A percentile compares a stretch with the other conserved stretches of the same genome.
These are phyloP conservation scores for Microbotryum silenes-acaulis DNA, from an alignment of 1,284 basidiomycete genomes.

Conservation along the genomic window DNA sequence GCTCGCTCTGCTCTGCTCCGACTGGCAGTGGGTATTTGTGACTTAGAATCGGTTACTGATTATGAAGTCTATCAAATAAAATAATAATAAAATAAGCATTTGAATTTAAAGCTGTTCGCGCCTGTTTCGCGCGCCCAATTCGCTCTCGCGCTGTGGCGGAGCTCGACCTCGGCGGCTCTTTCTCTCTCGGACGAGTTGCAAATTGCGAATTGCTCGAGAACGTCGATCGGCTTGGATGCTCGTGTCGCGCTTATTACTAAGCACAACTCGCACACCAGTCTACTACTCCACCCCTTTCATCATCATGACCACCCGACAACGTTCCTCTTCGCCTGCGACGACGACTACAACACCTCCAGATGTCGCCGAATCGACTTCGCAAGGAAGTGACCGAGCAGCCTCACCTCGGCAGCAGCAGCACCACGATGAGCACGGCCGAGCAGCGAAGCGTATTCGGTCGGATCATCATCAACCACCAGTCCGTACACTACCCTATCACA, in stretches of 20 bases:
- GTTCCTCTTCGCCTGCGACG: not conserved
- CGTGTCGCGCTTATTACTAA: not conserved
- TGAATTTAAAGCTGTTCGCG: too few species aligned
- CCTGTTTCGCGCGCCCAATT: too few species aligned
- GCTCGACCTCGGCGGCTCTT: too few species aligned
- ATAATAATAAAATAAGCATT: too few species aligned
- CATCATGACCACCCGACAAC: not conserved
- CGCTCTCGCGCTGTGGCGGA: too few species aligned
- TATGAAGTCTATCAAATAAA: too few species aligned
- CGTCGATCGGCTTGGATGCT: not conserved
- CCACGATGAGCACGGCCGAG: not conserved
- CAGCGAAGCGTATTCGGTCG: slow-evolving; percentile 10
- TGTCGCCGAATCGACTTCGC: not conserved
- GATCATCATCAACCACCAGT: not conserved
- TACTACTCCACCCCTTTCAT: not conserved
- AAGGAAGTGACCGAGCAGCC: not conserved
- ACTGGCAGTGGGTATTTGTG: too few species aligned
- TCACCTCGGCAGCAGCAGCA: not conserved
- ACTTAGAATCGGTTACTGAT: too few species aligned
- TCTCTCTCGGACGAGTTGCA: too few species aligned
- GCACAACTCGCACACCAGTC: not conserved
- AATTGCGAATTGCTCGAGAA: too few species aligned
- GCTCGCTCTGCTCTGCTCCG: too few species aligned
- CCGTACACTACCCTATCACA: slow-evolving; percentile 24
- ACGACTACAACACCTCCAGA: not conserved